Conservation (phyloP, 371 early-diverging fungal species). For the Apophysomyces variabilis region DNA sequence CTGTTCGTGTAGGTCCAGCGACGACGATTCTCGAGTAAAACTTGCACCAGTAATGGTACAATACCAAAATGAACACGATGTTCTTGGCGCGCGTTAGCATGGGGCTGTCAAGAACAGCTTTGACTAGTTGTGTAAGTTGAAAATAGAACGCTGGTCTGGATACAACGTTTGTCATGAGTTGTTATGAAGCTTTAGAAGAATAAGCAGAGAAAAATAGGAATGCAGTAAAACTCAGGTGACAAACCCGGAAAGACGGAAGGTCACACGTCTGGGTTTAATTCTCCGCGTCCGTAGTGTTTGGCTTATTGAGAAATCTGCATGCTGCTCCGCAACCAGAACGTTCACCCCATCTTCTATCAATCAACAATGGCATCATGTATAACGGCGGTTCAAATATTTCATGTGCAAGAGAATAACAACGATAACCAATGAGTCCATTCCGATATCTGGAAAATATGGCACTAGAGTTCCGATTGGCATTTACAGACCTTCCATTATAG, state of each 20-base stretch:
- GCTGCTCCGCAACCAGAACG: no score
- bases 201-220: constrained; percentile 14
- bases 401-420: no score
- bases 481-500: no score
- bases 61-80: constrained; percentile 61
- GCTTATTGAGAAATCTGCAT: no score
- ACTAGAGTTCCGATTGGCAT: no score
- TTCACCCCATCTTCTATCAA: no score
- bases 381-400: no score
- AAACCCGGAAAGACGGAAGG: background rate
- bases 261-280: no score
- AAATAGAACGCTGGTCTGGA: constrained; percentile 10
- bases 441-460: no score
- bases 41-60: constrained; percentile 56
- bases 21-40: constrained; percentile 59
- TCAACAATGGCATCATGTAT: no score
- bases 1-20: constrained; percentile 59
- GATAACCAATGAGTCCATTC: no score
- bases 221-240: constrained; percentile 6
- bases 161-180: constrained; percentile 29
- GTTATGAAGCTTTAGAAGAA: constrained; percentile 14
- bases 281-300: no score
- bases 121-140: constrained; percentile 17
- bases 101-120: constrained; percentile 43
- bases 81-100: constrained; percentile 57